Evolutionary conservation across 345 rosid genomes (phyloP).

Genomic region (Arabis hirsuta): DNA sequence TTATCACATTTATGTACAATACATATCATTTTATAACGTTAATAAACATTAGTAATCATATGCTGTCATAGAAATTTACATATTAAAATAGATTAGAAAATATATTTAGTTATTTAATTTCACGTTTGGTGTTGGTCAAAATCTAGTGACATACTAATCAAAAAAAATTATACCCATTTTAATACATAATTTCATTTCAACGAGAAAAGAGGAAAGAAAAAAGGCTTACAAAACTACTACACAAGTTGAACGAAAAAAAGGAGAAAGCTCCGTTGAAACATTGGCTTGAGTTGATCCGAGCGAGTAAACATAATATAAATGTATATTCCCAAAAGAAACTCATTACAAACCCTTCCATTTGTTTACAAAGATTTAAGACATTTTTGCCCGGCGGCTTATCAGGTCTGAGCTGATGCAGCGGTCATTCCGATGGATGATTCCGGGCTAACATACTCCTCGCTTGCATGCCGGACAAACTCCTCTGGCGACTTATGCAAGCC

Average conservation of each 20-base stretch:
- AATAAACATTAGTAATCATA: too few species aligned
- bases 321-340: constrained; percentile 32
- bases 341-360: constrained; percentile 32
- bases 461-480: constrained; percentile 91
- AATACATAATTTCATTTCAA: constrained; percentile 1
- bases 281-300: constrained; percentile 33
- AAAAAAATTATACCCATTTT: too few species aligned
- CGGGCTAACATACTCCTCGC: constrained; percentile 59
- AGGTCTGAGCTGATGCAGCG: constrained; percentile 87
- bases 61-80: too few species aligned
- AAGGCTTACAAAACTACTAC: constrained; percentile 2
- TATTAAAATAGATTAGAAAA: too few species aligned
- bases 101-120: too few species aligned
- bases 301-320: constrained; percentile 11
- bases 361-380: constrained; percentile 25
- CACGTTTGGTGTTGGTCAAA: too few species aligned
- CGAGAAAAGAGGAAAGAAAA: not conserved
- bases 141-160: too few species aligned
- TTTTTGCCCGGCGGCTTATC: constrained; percentile 20
- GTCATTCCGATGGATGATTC: constrained; percentile 59
- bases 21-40: too few species aligned
- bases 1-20: too few species aligned
- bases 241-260: constrained; percentile 14
- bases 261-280: constrained; percentile 27
- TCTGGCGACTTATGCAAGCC: constrained; percentile 89